phyloP scores from a whole-genome alignment of 495 filamentous ascomycete genomes.

The Neurospora sublineolata region DNA sequence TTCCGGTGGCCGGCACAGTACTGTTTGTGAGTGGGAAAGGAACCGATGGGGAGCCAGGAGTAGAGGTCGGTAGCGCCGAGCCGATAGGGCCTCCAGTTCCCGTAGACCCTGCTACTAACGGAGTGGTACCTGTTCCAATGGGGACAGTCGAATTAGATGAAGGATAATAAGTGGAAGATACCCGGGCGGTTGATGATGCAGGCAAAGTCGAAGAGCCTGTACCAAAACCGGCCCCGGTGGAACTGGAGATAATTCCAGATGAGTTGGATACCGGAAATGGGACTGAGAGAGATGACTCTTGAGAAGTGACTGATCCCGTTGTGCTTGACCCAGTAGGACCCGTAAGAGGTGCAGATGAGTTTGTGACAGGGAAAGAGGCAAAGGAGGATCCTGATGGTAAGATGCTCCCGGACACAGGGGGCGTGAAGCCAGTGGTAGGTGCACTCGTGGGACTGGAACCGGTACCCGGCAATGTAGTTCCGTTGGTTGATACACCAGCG shows the following conservation, averaged over 20 bases:
- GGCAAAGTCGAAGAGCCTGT: background rate
- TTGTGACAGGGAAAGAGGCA: constrained; percentile 11
- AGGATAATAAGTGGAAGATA: background rate
- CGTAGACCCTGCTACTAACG: background rate
- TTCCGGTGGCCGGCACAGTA: background rate
- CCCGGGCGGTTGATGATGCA: background rate
- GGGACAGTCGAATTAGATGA: background rate
- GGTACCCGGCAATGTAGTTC: background rate
- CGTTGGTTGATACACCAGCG: background rate
- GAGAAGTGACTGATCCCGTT: background rate
- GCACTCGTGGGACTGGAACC: background rate
- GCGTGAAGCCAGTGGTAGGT: background rate
- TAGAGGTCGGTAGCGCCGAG: background rate
- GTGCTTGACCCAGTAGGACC: background rate
- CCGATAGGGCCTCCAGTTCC: background rate
- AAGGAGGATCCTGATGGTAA: background rate
- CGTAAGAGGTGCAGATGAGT: constrained; percentile 6
- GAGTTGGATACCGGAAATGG: background rate
- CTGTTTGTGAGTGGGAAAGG: constrained; percentile 9
- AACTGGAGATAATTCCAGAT: background rate
- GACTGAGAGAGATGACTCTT: background rate
- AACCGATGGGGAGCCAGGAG: background rate
- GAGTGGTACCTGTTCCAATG: background rate
- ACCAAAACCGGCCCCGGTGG: background rate
- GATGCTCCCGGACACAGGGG: background rate